Evolutionary conservation across 1,139 yeast species (phyloP).

Genomic region (Williopsis jadinii): DNA sequence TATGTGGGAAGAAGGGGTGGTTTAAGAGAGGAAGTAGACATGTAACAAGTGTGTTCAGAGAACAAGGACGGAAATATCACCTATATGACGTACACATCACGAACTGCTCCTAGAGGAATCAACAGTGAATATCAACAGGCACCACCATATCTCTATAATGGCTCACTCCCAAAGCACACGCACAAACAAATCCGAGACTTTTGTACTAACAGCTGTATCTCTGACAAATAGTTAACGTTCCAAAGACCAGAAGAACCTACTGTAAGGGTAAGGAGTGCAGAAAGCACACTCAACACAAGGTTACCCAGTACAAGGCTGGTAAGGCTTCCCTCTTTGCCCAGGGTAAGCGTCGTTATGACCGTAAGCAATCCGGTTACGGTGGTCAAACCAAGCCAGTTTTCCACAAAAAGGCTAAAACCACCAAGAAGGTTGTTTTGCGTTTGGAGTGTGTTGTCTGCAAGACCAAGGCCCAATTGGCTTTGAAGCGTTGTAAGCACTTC

Average conservation of each 20-base stretch:
- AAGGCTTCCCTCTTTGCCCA: slow-evolving; percentile 98
- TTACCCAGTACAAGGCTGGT: slow-evolving; percentile 99
- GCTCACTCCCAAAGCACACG: too few relatives aligned
- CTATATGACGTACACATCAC: too few relatives aligned
- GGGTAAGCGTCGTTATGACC: slow-evolving; percentile 99
- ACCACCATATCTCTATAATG: too few relatives aligned
- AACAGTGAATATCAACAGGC: too few relatives aligned
- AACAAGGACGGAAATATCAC: too few relatives aligned
- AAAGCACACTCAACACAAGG: slow-evolving; percentile 99
- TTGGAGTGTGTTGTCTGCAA: slow-evolving; percentile 98
- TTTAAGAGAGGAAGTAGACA: too few relatives aligned
- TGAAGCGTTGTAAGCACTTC: slow-evolving; percentile 99
- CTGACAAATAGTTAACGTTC: slow-evolving; percentile 79
- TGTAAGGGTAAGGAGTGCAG: slow-evolving; percentile 99
- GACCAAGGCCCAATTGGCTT: slow-evolving; percentile 96
- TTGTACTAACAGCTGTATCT: slow-evolving; percentile 18
- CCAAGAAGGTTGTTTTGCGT: slow-evolving; percentile 99
- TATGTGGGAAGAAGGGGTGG: too few relatives aligned
- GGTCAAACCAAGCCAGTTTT: slow-evolving; percentile 99
- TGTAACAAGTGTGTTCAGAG: too few relatives aligned
- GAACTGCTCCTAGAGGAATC: too few relatives aligned
- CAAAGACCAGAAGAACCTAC: slow-evolving; percentile 99
- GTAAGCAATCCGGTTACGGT: slow-evolving; percentile 99
- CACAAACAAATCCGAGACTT: too few relatives aligned
- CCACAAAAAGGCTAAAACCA: slow-evolving; percentile 99